Percentiles rank a stretch among this genome's conserved stretches.
Evolutionary conservation across 1,284 basidiomycete species (phyloP).

Genomic region (Moesziomyces sp.): DNA sequence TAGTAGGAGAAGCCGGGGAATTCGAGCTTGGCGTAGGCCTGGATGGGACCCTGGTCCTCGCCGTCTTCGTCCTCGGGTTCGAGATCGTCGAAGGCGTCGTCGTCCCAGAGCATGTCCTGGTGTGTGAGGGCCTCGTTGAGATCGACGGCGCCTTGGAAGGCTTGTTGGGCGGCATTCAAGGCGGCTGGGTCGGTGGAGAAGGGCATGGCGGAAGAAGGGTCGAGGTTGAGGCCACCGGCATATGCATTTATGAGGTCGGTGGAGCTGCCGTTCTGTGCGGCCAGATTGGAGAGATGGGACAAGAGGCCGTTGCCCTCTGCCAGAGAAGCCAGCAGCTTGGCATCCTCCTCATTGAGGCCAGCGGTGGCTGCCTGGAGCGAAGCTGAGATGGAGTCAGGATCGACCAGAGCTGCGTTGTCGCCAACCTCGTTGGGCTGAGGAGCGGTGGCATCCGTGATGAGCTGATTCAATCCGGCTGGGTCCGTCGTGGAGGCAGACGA

Average conservation of each 20-base stretch:
- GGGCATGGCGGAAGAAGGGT: slow-evolving; percentile 9
- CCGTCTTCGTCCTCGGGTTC: slow-evolving; percentile 44
- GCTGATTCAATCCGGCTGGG: not conserved
- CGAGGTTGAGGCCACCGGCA: slow-evolving; percentile 18
- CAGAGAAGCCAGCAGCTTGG: slow-evolving; percentile 50
- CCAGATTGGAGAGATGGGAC: slow-evolving; percentile 31
- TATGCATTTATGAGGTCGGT: slow-evolving; percentile 27
- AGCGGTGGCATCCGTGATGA: not conserved
- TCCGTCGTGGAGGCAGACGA: no score
- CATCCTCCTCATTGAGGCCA: slow-evolving; percentile 53
- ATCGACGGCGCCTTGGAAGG: slow-evolving; percentile 40
- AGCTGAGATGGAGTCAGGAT: slow-evolving; percentile 19
- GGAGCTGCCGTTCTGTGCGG: slow-evolving; percentile 26
- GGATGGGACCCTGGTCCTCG: slow-evolving; percentile 71
- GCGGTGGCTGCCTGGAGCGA: slow-evolving; percentile 22
- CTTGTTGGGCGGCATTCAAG: slow-evolving; percentile 16
- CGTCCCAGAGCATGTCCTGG: slow-evolving; percentile 44
- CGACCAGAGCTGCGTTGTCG: not conserved
- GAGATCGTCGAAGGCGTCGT: slow-evolving; percentile 36
- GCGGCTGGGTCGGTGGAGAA: slow-evolving; percentile 1
- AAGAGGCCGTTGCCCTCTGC: slow-evolving; percentile 46
- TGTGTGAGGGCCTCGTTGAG: slow-evolving; percentile 45
- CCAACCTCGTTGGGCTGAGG: not conserved
- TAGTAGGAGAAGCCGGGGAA: slow-evolving; percentile 90
- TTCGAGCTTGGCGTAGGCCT: slow-evolving; percentile 90